These are phyloP conservation scores for Cyclotella distinguenda DNA, from an alignment of 108 stramenopile genomes.

Conservation along the genomic window DNA sequence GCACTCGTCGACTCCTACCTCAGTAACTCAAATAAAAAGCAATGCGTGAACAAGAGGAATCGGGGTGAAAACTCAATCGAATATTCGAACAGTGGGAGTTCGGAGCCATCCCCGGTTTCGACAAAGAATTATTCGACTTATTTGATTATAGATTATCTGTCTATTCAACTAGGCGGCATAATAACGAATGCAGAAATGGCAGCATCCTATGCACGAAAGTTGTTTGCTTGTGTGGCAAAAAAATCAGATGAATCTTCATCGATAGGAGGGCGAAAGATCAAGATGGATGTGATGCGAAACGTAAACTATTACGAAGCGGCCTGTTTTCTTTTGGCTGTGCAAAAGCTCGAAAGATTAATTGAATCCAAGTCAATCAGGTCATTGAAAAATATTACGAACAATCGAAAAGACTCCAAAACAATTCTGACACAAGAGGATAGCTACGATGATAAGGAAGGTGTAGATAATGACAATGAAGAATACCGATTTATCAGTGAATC, in stretches of 20 bases:
- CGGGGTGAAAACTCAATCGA: too few relatives aligned
- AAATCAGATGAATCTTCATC: neutral
- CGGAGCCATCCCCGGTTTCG: too few relatives aligned
- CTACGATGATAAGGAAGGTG: slow-evolving; percentile 23
- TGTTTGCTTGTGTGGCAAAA: neutral
- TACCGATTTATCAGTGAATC: slow-evolving; percentile 19
- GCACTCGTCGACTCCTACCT: slow-evolving; percentile 20
- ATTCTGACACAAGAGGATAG: slow-evolving; percentile 5
- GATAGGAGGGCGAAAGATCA: neutral
- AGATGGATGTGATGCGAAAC: slow-evolving; percentile 42
- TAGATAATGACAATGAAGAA: slow-evolving; percentile 34
- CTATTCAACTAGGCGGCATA: slow-evolving; percentile 32
- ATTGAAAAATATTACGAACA: neutral
- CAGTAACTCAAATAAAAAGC: neutral
- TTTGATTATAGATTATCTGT: slow-evolving; percentile 40
- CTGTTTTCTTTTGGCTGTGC: slow-evolving; percentile 58
- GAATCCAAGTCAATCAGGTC: slow-evolving; percentile 1
- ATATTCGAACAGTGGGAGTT: too few relatives aligned
- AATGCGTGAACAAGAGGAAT: neutral
- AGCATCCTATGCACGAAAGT: slow-evolving; percentile 14
- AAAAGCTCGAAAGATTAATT: slow-evolving; percentile 33
- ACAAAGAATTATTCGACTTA: neutral
- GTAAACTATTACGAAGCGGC: slow-evolving; percentile 58
- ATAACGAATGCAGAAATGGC: slow-evolving; percentile 37
- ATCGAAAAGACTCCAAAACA: neutral